Evolutionary conservation across 1,284 basidiomycete genomes (phyloP), one percentile per base, ranked within the genome.

Genomic region (Ganoderma meredithae): DNA sequence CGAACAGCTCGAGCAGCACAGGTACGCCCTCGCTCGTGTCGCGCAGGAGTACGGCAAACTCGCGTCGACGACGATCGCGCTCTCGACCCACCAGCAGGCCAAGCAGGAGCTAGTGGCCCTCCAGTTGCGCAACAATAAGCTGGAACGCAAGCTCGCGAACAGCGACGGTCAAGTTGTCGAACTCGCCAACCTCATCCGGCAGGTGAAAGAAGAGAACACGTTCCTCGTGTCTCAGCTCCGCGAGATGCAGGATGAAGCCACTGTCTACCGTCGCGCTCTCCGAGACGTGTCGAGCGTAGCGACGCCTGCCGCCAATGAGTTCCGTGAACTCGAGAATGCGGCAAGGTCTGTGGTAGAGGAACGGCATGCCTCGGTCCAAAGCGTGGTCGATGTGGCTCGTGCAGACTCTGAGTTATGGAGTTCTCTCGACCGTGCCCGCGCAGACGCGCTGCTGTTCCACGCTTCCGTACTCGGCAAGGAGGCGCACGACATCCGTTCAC

Each of bases 111-210:
- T 83, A 58, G 63, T 76, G 6, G 73, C 76, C 0, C 74, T 86
- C 27, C 83, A 84, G 66, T 74, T 88, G 31, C 84, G 82, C 13
- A 79, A 81, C 22, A 77, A 83, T 41, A 86, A 89, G 41, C 79
- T 92, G 19, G 86, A 91, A 74, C 85, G 91, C 69, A 91, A 90
- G 75, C 80, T 91, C 7, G 87, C 85, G 41, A 91, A 91, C 73
- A 82, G 90, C 10, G 89, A 92, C 66, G 86, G 79, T 17, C 90
- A 93, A 75, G 89, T 91, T 15, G 76, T 81, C 15, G 90, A 92
- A 71, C 80, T 94, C 13, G 88, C 87, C 0, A 79, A 85, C 67
- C 82, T 93, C 40, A 83, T 91, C 72, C 87, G 89, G 39, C 85
- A 88, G 40, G 80, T 81, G 27, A 84, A 85, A 53, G 86, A 88